phyloP scores from a whole-genome alignment of 352 stramenopile species.

The Thraustochytrium striatum region DNA sequence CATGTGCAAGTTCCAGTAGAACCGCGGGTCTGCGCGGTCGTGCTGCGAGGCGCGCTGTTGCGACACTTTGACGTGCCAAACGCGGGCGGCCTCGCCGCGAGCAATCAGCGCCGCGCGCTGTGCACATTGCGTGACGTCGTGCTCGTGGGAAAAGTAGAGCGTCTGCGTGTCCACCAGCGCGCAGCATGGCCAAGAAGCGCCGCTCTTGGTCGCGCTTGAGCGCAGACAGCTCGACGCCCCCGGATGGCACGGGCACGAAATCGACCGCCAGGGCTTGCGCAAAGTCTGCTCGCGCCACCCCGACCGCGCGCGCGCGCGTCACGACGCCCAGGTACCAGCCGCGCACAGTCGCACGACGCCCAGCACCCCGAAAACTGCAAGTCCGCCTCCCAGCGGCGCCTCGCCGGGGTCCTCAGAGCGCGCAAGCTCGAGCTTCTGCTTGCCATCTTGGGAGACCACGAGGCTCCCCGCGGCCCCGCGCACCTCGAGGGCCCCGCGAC shows the following conservation, averaged over 20 bases:
- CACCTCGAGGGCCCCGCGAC: no score
- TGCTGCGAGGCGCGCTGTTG: neutral
- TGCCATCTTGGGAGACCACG: no score
- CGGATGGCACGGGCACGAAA: conserved; percentile 7
- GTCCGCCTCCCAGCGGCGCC: no score
- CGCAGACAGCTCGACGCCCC: neutral
- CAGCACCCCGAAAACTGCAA: conserved; percentile 3
- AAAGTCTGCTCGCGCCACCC: neutral
- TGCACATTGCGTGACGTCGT: conserved; percentile 70
- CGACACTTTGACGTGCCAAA: neutral
- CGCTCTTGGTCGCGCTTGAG: conserved; percentile 1
- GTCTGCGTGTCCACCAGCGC: conserved; percentile 42
- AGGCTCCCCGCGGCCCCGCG: no score
- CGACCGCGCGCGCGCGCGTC: neutral
- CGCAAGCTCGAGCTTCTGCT: no score
- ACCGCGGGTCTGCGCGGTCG: conserved; percentile 71
- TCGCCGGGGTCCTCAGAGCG: no score
- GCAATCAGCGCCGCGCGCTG: conserved; percentile 60
- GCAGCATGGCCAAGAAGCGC: conserved; percentile 52
- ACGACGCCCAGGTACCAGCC: conserved; percentile 19
- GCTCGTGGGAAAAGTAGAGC: conserved; percentile 70
- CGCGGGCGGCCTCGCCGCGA: neutral
- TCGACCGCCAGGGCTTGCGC: neutral
- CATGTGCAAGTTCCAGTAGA: conserved; percentile 84
- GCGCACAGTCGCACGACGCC: conserved; percentile 1